Evolutionary conservation across 129 eudicot genomes (phyloP).

Genomic region (Helianthus annuus): HanXRQr2.0-SUNRISE NC_035435.2:130583488-130583987

Average conservation of each 20-base stretch:
- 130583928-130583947: no score
- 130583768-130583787: conserved; percentile 38
- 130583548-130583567: conserved; percentile 60
- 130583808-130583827: conserved; percentile 30
- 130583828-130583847: conserved; percentile 27
- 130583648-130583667: no score
- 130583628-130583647: no score
- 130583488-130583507: conserved; percentile 1
- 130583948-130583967: no score
- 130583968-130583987: no score
- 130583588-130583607: no score
- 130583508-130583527: conserved; percentile 45
- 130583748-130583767: conserved; percentile 72
- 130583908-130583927: no score
- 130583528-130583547: conserved; percentile 54
- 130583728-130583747: conserved; percentile 95
- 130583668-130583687: no score
- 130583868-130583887: conserved; percentile 16
- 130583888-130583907: conserved; percentile 17
- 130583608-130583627: no score
- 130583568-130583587: conserved; percentile 49
- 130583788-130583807: conserved; percentile 27
- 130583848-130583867: conserved; percentile 15
- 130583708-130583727: conserved; percentile 71
- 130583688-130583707: background rate